Base-by-base conservation (phyloP, 1,139 yeast species). In the Pichia sorboxylosa region DNA sequence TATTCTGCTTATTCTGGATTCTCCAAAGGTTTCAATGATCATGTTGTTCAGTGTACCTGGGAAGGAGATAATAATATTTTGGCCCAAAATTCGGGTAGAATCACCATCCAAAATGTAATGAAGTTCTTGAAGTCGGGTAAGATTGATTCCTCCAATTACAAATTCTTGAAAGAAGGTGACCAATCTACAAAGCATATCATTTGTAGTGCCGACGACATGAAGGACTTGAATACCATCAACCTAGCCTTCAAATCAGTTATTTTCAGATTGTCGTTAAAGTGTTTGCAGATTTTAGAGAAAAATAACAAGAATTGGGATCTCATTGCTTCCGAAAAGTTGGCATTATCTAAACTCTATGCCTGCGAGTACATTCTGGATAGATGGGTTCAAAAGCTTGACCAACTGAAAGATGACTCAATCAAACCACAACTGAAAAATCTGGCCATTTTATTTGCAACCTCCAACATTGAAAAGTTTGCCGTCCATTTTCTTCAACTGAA, bases 21-120 rank as follows among this genome's bases (percentile, higher is more conserved):
- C 52, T 94, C 94, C 35, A 83, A 80, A 53, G 90, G 87, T 21
- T 82, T 72, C 58, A 70, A 73, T 41, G 96, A 85, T 56, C 87
- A 94, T 85, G 94, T 82, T 22, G 96, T 85, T 30, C 94, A 85
- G 61, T 83, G 94, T 59, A 85, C 95, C 17, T 85, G 96, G 96
- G 96, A 85, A 63, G 96, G 96, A 58, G 96, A 85, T 57, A 85
- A 85, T 63, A 84, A 78, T 51, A 78, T 85, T 32, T 65, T 85
- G 47, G 83, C 85, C 8, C 72, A 83, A 57, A 77, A 85, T 40
- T 74, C 85, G 41, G 96, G 95, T 44, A 72, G 80, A 58, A 75
- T 81, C 35, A 69, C 79, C 30, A 59, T 77, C 43, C 80, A 78
- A 58, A 64, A 66, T 45, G 65, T 70, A 34, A 53, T 54, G 36